Evolutionary conservation across 225 moss, liverwort and hornwort genomes (phyloP).

Genomic region (Neckera pumila): DNA sequence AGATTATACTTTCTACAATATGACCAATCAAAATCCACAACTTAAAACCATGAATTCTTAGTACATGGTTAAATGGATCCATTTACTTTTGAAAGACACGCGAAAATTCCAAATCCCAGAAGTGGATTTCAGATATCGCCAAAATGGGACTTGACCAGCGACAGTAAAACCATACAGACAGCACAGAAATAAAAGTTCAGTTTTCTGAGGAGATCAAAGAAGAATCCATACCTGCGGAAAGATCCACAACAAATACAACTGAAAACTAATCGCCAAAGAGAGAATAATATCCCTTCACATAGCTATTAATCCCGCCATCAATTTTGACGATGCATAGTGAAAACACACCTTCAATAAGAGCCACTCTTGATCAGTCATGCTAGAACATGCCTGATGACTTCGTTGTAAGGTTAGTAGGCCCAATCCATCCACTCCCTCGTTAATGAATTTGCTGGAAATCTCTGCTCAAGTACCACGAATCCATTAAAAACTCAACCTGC

Average conservation of each 20-base stretch:
- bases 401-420: slow-evolving; percentile 73
- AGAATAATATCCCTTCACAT: neutral
- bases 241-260: neutral
- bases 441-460: slow-evolving; percentile 38
- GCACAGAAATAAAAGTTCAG: neutral
- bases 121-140: neutral
- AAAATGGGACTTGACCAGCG: neutral
- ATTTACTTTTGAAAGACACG: neutral
- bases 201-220: neutral
- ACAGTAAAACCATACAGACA: neutral
- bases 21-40: too few relatives aligned
- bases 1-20: too few relatives aligned
- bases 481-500: neutral
- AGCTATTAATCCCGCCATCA: neutral
- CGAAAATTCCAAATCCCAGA: neutral
- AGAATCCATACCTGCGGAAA: neutral
- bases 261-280: neutral
- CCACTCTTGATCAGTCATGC: slow-evolving; percentile 92
- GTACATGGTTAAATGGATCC: neutral
- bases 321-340: neutral
- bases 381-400: slow-evolving; percentile 67
- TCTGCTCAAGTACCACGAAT: slow-evolving; percentile 47
- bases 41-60: too few relatives aligned
- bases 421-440: slow-evolving; percentile 78
- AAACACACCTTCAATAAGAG: slow-evolving; percentile 67